phyloP scores from a whole-genome alignment of 208 protist genomes.

The Angomonas desouzai region DNA sequence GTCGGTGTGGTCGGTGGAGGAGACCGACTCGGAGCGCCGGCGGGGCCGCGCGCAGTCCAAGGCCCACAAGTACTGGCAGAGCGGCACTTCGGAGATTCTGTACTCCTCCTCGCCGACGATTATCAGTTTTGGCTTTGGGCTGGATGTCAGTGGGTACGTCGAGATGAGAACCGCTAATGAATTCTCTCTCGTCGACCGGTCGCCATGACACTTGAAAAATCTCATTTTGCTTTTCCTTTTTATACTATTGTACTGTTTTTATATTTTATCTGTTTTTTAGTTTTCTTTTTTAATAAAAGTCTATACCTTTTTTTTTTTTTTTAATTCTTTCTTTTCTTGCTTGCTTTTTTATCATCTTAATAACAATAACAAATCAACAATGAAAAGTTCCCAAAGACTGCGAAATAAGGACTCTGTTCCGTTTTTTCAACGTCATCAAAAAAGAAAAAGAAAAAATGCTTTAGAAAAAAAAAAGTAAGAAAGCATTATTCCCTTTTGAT shows the following conservation, averaged over 20 bases:
- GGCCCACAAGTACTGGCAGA: neutral
- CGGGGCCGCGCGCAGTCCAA: neutral
- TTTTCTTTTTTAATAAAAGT: conserved; percentile 1
- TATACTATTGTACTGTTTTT: too few relatives aligned
- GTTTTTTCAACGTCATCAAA: too few relatives aligned
- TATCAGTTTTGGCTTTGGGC: conserved; percentile 3
- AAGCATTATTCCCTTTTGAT: too few relatives aligned
- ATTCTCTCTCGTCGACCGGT: neutral
- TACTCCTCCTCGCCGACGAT: neutral
- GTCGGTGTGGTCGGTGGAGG: neutral
- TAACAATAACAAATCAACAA: neutral
- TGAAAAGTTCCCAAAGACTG: neutral
- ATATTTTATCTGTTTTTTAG: conserved; percentile 10
- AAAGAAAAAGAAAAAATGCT: too few relatives aligned
- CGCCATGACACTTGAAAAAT: neutral
- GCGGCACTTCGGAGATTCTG: neutral
- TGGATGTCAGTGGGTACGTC: neutral
- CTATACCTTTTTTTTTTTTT: conserved; percentile 8
- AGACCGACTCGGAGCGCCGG: neutral
- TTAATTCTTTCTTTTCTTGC: neutral
- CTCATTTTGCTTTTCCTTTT: too few relatives aligned
- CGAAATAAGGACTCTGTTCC: neutral
- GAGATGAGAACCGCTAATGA: conserved; percentile 5
- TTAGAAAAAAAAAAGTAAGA: too few relatives aligned
- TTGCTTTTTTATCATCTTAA: conserved; percentile 4